These are phyloP conservation scores for Artemisia tridentata DNA, from an alignment of 129 eudicot genomes.

Conservation along the genomic window DNA sequence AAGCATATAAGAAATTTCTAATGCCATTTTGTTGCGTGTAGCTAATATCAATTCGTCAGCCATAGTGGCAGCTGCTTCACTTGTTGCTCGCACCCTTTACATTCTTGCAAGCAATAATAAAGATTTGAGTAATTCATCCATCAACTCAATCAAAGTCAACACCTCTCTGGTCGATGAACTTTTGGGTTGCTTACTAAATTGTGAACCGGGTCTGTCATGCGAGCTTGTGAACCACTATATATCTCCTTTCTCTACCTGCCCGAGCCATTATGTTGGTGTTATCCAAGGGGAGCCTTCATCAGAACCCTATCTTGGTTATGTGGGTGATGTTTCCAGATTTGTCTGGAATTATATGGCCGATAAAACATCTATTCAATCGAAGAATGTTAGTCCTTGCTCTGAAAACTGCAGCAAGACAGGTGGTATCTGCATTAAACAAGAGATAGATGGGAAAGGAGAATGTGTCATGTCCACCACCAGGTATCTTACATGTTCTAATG, in stretches of 20 bases:
- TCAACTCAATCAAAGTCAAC: slow-evolving; percentile 56
- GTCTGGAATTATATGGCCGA: slow-evolving; percentile 88
- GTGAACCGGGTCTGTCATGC: slow-evolving; percentile 92
- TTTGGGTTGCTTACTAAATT: slow-evolving; percentile 66
- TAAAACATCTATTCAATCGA: slow-evolving; percentile 52
- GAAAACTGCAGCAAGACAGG: slow-evolving; percentile 56
- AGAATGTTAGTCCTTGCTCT: slow-evolving; percentile 54
- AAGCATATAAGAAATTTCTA: slow-evolving; percentile 13
- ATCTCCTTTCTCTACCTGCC: slow-evolving; percentile 61
- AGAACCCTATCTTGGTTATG: slow-evolving; percentile 52
- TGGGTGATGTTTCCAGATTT: slow-evolving; percentile 78
- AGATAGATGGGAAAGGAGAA: slow-evolving; percentile 73
- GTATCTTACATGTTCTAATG: slow-evolving; percentile 38
- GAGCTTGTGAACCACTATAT: slow-evolving; percentile 65
- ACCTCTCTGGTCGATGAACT: slow-evolving; percentile 74
- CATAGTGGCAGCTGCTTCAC: slow-evolving; percentile 80
- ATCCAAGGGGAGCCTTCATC: slow-evolving; percentile 69
- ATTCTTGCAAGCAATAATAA: slow-evolving; percentile 54
- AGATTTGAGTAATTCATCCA: slow-evolving; percentile 38
- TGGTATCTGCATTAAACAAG: slow-evolving; percentile 67
- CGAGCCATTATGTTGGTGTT: slow-evolving; percentile 94
- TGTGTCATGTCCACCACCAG: slow-evolving; percentile 86
- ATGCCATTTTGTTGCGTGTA: slow-evolving; percentile 37
- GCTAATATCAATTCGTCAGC: slow-evolving; percentile 87
- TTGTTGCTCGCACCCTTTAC: slow-evolving; percentile 88